These are phyloP conservation scores for Yarrowia hollandica DNA, from an alignment of 805 yeast genomes.

Conservation along the genomic window DNA sequence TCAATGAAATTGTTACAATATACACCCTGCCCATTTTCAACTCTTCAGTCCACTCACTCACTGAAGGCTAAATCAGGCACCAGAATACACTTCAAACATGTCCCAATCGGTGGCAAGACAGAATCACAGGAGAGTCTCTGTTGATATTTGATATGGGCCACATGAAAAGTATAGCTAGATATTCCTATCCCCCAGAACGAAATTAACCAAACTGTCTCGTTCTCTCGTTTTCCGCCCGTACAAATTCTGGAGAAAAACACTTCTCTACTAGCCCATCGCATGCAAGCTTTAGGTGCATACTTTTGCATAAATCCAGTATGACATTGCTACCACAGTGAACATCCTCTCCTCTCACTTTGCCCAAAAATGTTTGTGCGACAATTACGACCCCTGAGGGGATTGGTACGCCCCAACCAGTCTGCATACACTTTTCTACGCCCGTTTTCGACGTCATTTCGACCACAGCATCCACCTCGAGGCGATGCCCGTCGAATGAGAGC, in stretches of 20 bases:
- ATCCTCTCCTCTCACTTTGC: neutral
- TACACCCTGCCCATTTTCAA: too few species aligned
- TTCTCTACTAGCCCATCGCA: conserved; percentile 1
- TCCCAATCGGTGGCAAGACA: neutral
- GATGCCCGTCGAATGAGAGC: conserved; percentile 21
- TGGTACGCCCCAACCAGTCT: neutral
- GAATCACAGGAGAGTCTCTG: too few species aligned
- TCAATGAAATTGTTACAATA: too few species aligned
- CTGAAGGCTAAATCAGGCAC: conserved; percentile 23
- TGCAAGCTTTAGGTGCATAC: conserved; percentile 21
- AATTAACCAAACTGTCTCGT: neutral
- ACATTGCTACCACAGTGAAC: conserved; percentile 6
- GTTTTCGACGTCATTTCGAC: neutral
- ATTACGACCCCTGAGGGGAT: neutral
- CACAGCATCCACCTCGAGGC: conserved; percentile 17
- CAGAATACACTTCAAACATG: neutral
- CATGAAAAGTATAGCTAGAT: too few species aligned
- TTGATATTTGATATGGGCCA: too few species aligned
- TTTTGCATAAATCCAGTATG: conserved; percentile 21
- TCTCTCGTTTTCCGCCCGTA: neutral
- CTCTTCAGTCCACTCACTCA: too few species aligned
- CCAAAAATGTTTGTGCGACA: conserved; percentile 22
- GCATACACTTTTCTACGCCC: neutral
- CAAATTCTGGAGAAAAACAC: neutral
- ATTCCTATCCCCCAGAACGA: too few species aligned